Conservation (phyloP, 1,139 yeast genomes). For the Blastobotrys petasosporus region DNA sequence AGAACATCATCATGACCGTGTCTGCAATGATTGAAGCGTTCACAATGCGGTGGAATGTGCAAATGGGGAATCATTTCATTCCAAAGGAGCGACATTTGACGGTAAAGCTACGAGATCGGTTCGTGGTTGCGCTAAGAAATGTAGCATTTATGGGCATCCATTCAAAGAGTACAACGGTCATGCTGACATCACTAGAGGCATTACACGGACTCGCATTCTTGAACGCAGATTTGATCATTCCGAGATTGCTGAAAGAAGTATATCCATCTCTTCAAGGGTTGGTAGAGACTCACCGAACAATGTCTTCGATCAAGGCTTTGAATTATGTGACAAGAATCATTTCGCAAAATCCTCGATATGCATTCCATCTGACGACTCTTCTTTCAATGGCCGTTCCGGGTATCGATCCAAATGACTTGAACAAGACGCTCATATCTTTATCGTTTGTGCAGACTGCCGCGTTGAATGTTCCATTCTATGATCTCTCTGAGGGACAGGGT, state of each 20-base stretch:
- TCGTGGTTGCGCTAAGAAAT: slow-evolving; percentile 54
- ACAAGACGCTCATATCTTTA: slow-evolving; percentile 64
- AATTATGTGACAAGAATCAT: slow-evolving; percentile 63
- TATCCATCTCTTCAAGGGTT: slow-evolving; percentile 78
- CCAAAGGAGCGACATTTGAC: slow-evolving; percentile 46
- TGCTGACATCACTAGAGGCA: slow-evolving; percentile 55
- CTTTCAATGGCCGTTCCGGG: slow-evolving; percentile 70
- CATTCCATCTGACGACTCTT: slow-evolving; percentile 75
- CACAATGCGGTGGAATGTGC: slow-evolving; percentile 34
- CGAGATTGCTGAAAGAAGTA: slow-evolving; percentile 61
- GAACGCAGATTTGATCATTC: slow-evolving; percentile 57
- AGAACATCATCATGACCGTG: slow-evolving; percentile 58
- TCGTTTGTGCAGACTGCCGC: slow-evolving; percentile 68
- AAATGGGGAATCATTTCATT: slow-evolving; percentile 30
- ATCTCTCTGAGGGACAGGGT: slow-evolving; percentile 30
- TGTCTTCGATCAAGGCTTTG: slow-evolving; percentile 64
- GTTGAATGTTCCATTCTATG: slow-evolving; percentile 60
- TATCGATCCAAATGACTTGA: slow-evolving; percentile 81
- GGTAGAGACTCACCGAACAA: slow-evolving; percentile 75
- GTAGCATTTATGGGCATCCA: slow-evolving; percentile 70
- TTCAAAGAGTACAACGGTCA: slow-evolving; percentile 56
- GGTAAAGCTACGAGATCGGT: slow-evolving; percentile 40
- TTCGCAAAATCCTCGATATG: slow-evolving; percentile 56
- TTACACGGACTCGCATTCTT: slow-evolving; percentile 61
- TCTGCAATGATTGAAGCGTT: slow-evolving; percentile 35